These are phyloP conservation scores for Phyllostachys edulis DNA, from an alignment of 176 grass and related monocot species.

Conservation along the genomic window DNA sequence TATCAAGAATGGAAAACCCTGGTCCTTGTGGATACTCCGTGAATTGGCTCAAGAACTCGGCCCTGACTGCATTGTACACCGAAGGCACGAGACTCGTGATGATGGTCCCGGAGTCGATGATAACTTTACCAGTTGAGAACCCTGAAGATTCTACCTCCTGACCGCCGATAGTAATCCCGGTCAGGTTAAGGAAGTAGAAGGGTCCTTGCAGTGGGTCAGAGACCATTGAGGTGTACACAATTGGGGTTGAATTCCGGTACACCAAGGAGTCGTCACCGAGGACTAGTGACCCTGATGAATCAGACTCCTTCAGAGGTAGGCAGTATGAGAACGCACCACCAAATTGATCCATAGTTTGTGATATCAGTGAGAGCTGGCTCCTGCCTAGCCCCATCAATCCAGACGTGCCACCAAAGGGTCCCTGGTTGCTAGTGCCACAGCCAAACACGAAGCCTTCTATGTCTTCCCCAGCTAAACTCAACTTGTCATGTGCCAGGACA, in stretches of 20 bases:
- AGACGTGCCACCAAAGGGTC: constrained; percentile 67
- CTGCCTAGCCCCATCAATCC: constrained; percentile 84
- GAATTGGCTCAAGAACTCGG: constrained; percentile 64
- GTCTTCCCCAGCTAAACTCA: constrained; percentile 50
- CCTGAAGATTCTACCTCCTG: constrained; percentile 42
- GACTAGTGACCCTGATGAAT: constrained; percentile 62
- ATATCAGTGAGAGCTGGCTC: constrained; percentile 63
- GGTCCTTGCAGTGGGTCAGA: constrained; percentile 53
- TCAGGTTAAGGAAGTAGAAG: constrained; percentile 85
- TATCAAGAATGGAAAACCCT: constrained; percentile 72
- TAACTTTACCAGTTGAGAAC: constrained; percentile 46
- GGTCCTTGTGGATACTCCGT: constrained; percentile 49
- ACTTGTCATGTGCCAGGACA: constrained; percentile 55
- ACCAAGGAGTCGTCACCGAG: constrained; percentile 61
- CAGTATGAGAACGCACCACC: constrained; percentile 88
- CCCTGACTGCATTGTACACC: constrained; percentile 59
- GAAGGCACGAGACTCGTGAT: constrained; percentile 74
- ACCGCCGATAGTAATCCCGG: constrained; percentile 59
- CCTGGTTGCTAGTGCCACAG: constrained; percentile 79
- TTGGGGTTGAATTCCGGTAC: constrained; percentile 64
- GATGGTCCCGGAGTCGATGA: constrained; percentile 92
- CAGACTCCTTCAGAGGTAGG: constrained; percentile 54
- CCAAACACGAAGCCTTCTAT: constrained; percentile 77
- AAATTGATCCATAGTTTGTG: constrained; percentile 61
- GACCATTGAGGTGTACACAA: constrained; percentile 67